Percentiles rank a stretch among this genome's conserved stretches.
phyloP scores from a whole-genome alignment of 306 rosid genomes.

The Casuarina glauca region DNA sequence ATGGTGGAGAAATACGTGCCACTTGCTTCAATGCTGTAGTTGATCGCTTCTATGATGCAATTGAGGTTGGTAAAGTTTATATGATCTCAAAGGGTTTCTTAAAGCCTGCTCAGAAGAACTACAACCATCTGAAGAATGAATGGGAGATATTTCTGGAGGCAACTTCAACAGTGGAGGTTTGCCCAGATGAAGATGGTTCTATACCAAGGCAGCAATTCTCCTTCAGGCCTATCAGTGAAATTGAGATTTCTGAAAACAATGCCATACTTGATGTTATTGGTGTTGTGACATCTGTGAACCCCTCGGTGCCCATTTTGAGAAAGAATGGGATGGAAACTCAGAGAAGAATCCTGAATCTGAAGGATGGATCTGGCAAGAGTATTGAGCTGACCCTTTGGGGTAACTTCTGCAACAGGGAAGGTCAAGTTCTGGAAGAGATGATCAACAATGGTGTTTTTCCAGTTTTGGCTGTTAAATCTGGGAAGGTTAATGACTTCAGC shows the following conservation, averaged over 20 bases:
- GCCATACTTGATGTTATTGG: constrained; percentile 84
- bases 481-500: constrained; percentile 85
- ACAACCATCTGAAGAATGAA: constrained; percentile 91
- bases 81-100: constrained; percentile 89
- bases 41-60: constrained; percentile 72
- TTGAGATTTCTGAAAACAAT: constrained; percentile 74
- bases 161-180: constrained; percentile 74
- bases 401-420: constrained; percentile 93
- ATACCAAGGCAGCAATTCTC: constrained; percentile 88
- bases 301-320: constrained; percentile 88
- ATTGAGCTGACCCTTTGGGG: constrained; percentile 97
- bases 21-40: constrained; percentile 97
- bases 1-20: constrained; percentile 93
- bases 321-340: constrained; percentile 99
- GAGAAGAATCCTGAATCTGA: constrained; percentile 75
- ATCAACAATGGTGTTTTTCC: constrained; percentile 61
- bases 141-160: constrained; percentile 89
- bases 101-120: constrained; percentile 92
- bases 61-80: constrained; percentile 92
- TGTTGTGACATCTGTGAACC: constrained; percentile 71
- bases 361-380: constrained; percentile 77
- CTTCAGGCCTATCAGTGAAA: constrained; percentile 78
- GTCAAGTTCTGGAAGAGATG: constrained; percentile 81
- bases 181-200: constrained; percentile 89
- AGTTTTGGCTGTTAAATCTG: constrained; percentile 85